Evolutionary conservation across 1,284 basidiomycete genomes (phyloP), one percentile per base, ranked within the genome.

Genomic region (Sanghuangporus baumii): DNA sequence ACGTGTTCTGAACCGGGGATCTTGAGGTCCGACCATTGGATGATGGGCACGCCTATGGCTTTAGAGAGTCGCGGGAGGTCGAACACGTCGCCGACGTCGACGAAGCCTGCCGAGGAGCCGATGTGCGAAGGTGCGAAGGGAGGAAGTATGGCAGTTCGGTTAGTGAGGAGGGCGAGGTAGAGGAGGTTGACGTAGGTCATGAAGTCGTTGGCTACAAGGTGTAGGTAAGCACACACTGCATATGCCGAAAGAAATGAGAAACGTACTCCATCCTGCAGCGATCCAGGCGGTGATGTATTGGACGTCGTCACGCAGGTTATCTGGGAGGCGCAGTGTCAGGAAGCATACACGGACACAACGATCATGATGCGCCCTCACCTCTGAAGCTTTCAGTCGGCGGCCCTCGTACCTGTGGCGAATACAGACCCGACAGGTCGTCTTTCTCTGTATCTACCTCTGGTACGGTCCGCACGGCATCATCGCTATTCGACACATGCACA

Each of bases 201-300:
- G 62, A 72, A 65, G 61, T 71, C 68, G 64, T 72, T 72, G 40
- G 71, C 67, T 63, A 59, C 26, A 34, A 23, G 0, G 43, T 26
- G 31, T 11, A 34, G 52, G 46, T 43, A 31, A 56, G 40, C 40
- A 50, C 48, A 59, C 52, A 46, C 26, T 46, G 43, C 16, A 16
- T 46, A 18, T 1, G 43, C 20, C 9, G 43, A 18, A 18, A 14
- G 43, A 14, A 57, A 36, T 8, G 31, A 54, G 18, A n/a, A 23
- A 50, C 63, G 57, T 62, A 88, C 86, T 88, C 87, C 87, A 89
- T 52, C 87, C 87, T 34, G 86, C 86, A 50, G 82, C 82, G 52
- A 83, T 76, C 84, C 85, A 89, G 11, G 84, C 84, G 1, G 86
- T 86, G 62, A 89, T 81, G 67, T 89, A 89, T 66, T 83, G 77